These are phyloP conservation scores for Articulospora tetracladia DNA, from an alignment of 495 filamentous ascomycete species.

Conservation along the genomic window DNA sequence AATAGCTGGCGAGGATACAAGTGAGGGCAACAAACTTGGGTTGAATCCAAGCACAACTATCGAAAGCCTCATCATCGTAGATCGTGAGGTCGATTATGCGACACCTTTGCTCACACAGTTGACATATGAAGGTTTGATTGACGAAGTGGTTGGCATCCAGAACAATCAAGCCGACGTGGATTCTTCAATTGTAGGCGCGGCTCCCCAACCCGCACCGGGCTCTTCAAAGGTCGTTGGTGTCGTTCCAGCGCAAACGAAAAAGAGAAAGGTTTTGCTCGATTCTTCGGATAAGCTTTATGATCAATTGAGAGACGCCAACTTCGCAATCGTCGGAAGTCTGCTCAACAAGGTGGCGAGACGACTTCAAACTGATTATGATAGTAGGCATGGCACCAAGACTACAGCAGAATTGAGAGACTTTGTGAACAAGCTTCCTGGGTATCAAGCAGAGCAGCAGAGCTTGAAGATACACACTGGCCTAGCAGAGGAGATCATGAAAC, in stretches of 20 bases:
- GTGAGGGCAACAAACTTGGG: conserved; percentile 57
- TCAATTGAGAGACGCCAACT: conserved; percentile 88
- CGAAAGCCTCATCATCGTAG: conserved; percentile 90
- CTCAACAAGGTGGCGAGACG: conserved; percentile 89
- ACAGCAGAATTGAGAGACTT: conserved; percentile 89
- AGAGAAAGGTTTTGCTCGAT: conserved; percentile 88
- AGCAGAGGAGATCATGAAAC: conserved; percentile 90
- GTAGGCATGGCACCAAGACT: conserved; percentile 81
- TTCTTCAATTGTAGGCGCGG: conserved; percentile 78
- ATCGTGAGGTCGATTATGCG: conserved; percentile 89
- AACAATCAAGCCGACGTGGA: conserved; percentile 93
- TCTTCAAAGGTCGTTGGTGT: conserved; percentile 51
- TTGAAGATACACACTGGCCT: conserved; percentile 87
- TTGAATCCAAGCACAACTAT: conserved; percentile 82
- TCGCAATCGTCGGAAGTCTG: conserved; percentile 84
- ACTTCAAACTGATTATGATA: conserved; percentile 83
- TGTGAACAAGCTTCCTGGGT: conserved; percentile 84
- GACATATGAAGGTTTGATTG: conserved; percentile 94
- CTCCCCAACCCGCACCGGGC: conserved; percentile 51
- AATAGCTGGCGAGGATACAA: conserved; percentile 70
- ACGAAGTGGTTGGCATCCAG: conserved; percentile 88
- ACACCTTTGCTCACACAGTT: conserved; percentile 90
- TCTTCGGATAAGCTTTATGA: conserved; percentile 86
- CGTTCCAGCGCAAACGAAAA: conserved; percentile 57
- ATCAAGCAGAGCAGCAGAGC: conserved; percentile 90